phyloP scores from a whole-genome alignment of 257 asterid genomes.

The Solanum appendiculatum region DNA sequence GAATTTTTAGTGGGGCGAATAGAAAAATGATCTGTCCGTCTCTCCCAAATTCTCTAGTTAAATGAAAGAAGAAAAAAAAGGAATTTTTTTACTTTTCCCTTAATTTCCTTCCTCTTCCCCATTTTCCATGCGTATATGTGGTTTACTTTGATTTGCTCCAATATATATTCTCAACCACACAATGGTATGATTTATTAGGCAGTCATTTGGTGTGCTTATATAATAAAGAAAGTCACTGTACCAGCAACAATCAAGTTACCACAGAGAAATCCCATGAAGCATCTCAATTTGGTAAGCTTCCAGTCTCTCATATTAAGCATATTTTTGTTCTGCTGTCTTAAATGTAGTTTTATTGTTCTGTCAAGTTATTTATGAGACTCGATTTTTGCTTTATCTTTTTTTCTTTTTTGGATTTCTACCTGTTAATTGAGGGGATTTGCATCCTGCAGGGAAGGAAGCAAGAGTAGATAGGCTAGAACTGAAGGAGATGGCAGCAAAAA shows the following conservation, averaged over 20 bases:
- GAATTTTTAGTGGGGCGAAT: neutral
- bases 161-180: neutral
- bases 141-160: neutral
- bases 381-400: neutral
- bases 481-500: neutral
- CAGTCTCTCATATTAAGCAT: neutral
- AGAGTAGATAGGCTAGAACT: neutral
- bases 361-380: neutral
- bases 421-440: neutral
- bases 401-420: neutral
- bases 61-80: neutral
- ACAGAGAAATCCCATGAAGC: neutral
- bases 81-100: neutral
- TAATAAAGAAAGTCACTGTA: neutral
- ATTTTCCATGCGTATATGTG: neutral
- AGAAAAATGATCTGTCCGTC: neutral
- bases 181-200: neutral
- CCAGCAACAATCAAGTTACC: neutral
- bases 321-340: neutral
- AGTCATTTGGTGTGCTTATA: neutral
- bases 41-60: neutral
- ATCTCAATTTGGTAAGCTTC: neutral
- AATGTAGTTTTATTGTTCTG: constrained; percentile 10
- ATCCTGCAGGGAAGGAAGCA: neutral
- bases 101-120: neutral